Conservation (phyloP, 164 flowering plant species). For the Berberis thunbergii region DNA sequence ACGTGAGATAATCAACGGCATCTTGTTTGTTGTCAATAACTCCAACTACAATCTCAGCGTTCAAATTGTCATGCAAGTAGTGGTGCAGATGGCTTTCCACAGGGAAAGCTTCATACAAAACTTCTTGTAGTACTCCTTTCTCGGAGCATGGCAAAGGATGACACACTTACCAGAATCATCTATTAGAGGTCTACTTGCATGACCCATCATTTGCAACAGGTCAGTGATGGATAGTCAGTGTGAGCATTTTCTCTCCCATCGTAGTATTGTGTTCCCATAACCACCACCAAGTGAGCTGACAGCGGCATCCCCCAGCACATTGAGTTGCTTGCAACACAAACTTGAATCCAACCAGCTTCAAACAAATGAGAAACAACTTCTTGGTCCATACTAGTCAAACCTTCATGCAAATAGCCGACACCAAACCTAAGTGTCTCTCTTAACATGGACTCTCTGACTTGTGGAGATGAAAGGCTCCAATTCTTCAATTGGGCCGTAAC, state of each 20-base stretch:
- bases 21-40: slow-evolving; percentile 83
- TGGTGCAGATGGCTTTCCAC: slow-evolving; percentile 95
- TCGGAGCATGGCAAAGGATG: slow-evolving; percentile 93
- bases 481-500: slow-evolving; percentile 39
- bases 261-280: slow-evolving; percentile 97
- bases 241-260: slow-evolving; percentile 96
- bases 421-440: slow-evolving; percentile 56
- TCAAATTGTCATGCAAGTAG: slow-evolving; percentile 78
- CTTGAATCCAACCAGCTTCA: slow-evolving; percentile 88
- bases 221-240: slow-evolving; percentile 85
- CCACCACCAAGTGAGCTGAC: slow-evolving; percentile 87
- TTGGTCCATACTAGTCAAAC: slow-evolving; percentile 56
- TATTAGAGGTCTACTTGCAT: slow-evolving; percentile 77
- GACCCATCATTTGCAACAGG: slow-evolving; percentile 95
- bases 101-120: slow-evolving; percentile 95
- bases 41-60: slow-evolving; percentile 83
- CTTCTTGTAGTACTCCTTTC: slow-evolving; percentile 92
- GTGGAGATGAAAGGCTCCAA: slow-evolving; percentile 51
- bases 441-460: slow-evolving; percentile 56
- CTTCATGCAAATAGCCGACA: slow-evolving; percentile 92
- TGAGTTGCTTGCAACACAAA: slow-evolving; percentile 84
- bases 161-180: slow-evolving; percentile 90
- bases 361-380: slow-evolving; percentile 78
- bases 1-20: slow-evolving; percentile 93
- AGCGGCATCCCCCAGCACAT: slow-evolving; percentile 90